A percentile compares a stretch with the other conserved stretches of the same genome.
These are phyloP conservation scores for Botrytis aclada DNA, from an alignment of 2,329 filamentous ascomycete genomes.

Conservation along the genomic window DNA sequence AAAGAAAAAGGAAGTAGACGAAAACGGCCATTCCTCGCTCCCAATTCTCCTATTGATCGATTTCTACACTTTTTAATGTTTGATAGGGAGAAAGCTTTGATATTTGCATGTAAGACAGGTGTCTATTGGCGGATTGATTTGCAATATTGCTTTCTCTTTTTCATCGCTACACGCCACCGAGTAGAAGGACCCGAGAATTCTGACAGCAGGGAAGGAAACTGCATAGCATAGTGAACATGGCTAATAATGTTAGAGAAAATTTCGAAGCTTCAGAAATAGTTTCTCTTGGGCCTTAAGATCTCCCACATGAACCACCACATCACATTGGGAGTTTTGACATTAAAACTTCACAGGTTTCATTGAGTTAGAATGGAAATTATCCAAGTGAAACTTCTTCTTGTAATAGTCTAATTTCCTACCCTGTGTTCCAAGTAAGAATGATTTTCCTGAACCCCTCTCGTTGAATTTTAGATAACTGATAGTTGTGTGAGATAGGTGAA, in stretches of 20 bases:
- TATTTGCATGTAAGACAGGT: background rate
- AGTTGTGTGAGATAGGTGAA: background rate
- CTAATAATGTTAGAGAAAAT: background rate
- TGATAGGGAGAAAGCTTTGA: background rate
- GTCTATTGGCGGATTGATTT: slow-evolving; percentile 8
- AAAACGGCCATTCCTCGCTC: slow-evolving; percentile 9
- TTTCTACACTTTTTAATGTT: background rate
- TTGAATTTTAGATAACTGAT: background rate
- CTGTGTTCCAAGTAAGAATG: background rate
- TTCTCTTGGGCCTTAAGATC: slow-evolving; percentile 7
- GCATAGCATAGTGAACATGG: background rate
- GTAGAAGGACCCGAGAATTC: slow-evolving; percentile 17
- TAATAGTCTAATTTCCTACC: background rate
- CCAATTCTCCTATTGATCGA: background rate
- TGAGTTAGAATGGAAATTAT: background rate
- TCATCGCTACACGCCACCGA: slow-evolving; percentile 18
- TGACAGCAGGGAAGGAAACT: slow-evolving; percentile 17
- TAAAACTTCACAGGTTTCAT: background rate
- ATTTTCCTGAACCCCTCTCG: background rate
- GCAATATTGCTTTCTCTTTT: background rate
- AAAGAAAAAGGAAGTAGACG: slow-evolving; percentile 11
- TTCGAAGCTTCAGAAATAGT: background rate
- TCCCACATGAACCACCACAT: background rate
- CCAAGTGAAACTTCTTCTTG: background rate
- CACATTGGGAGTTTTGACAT: background rate